Base-by-base conservation (phyloP, 345 rosid genomes). In the Mangifera indica region DNA sequence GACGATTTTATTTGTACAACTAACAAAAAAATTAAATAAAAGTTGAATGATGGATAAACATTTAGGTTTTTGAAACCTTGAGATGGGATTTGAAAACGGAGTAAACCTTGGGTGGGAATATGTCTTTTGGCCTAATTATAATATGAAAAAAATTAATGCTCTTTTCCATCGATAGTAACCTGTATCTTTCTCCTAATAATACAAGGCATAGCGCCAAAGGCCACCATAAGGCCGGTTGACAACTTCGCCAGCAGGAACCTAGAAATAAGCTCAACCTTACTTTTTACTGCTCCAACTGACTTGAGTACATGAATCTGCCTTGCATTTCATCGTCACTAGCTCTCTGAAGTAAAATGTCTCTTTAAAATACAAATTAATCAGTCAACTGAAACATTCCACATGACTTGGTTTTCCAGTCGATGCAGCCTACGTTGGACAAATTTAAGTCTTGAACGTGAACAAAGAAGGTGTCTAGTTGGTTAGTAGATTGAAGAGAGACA, bases 351-450 rank as follows among this genome's bases (percentile, higher is more conserved):
- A 9, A 10, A 14, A 46, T 22, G 68, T 24, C 15, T 24, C 10
- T 63, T 63, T 25, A 44, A n/a, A n/a, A n/a, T n/a, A n/a, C n/a
- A n/a, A n/a, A 37, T 26, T 26, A 34, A 53, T 7, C 10, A 46
- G 66, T 72, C 71, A 78, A 76, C 65, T 63, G 51, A 72, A 62
- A 63, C 74, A 66, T 0, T 56, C 73, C 76, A 73, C 80, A 70
- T 73, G 76, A 18, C 18, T 56, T 73, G 71, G 57, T 76, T 24
- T 44, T 17, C 11, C 24, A 24, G 53, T 49, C 5, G 3, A 17
- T 12, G 51, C 17, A 14, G 53, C 53, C 8, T 37, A 37, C 14
- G 17, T 15, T 48, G 17, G 15, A 15, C 15, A 21, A 12, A 22
- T 40, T 56, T 29, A n/a, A n/a, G n/a, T 58, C 18, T 26, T 59